Base-by-base conservation (phyloP, 2,329 filamentous ascomycete species). In the Rhinocladiella similis region DNA sequence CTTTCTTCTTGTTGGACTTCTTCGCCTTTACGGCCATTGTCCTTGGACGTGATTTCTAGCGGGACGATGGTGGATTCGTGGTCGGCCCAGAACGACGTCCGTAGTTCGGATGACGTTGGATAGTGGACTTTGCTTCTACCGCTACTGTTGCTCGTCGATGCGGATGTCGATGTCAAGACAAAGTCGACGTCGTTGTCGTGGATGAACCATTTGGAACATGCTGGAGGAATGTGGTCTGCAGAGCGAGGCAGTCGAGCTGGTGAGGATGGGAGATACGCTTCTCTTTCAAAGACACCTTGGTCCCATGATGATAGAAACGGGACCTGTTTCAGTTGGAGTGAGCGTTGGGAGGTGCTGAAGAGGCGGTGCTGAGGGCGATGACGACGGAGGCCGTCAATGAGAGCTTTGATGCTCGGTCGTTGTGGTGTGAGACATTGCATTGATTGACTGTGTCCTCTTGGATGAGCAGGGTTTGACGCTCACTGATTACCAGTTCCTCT, bases 161-260 rank as follows among this genome's bases (percentile, higher is more conserved):
- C 69, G 57, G 18, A 68, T 67, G 50, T 80, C 76, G 20, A 27
- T 7, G 25, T 33, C 29, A 33, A 33, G 6, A 33, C 29, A 33
- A 33, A 33, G 29, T 33, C 29, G 10, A 12, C 6, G 10, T 33
- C 29, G 10, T 33, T 33, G 29, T 33, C 29, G 29, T 57, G 54
- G 22, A 56, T 55, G 64, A 90, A 89, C 87, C 87, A 89, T 61
- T 80, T 82, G 3, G 65, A 66, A 18, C 77, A 70, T 1, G 84
- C 84, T 0, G 84, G 83, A 1, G 87, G 66, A 9, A 72, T 48
- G 22, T 62, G 60, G 47, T 80, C 80, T 2, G 68, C 65, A 5
- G 68, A 66, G 29, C 71, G 68, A n/a, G 76, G 77, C 5, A 84
- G 72, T 16, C 86, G 69, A 9, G 78, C 69, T 1, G 87, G 86